Conservation (phyloP, 179 eudicot species). For the Camellia oleifera region DNA sequence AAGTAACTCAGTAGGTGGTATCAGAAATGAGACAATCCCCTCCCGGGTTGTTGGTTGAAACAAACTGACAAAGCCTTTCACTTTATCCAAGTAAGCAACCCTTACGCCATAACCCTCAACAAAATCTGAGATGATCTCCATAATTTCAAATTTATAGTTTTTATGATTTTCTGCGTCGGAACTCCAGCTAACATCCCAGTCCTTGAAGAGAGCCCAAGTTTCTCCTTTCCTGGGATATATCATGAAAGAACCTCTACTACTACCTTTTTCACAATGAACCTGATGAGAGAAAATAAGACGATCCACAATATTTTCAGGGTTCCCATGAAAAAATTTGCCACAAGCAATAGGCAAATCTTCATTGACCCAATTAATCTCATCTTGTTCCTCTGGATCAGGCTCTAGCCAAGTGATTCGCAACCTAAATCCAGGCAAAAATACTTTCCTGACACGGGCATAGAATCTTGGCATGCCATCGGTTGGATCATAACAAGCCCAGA, state of each 20-base stretch:
- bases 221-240: constrained; percentile 42
- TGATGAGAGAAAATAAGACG: constrained; percentile 35
- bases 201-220: constrained; percentile 41
- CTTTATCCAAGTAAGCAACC: constrained; percentile 35
- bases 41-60: constrained; percentile 20
- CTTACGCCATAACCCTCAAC: constrained; percentile 12
- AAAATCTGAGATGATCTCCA: constrained; percentile 43
- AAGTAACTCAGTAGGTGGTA: constrained; percentile 26
- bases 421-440: constrained; percentile 23
- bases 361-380: constrained; percentile 24
- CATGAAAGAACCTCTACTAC: constrained; percentile 13
- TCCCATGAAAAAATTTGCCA: constrained; percentile 32
- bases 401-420: constrained; percentile 39
- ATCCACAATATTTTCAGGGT: constrained; percentile 14
- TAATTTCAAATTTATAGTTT: constrained; percentile 34
- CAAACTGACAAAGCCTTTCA: constrained; percentile 36
- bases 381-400: constrained; percentile 19
- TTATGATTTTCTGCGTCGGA: constrained; percentile 24
- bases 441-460: constrained; percentile 38
- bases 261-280: constrained; percentile 28
- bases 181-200: constrained; percentile 41
- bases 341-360: constrained; percentile 38
- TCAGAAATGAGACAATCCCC: constrained; percentile 5
- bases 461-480: constrained; percentile 46
- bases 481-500: constrained; percentile 52